Percentiles rank a stretch among this genome's conserved stretches.
These are phyloP conservation scores for Salix exigua DNA, from an alignment of 345 rosid genomes.

Conservation along the genomic window DNA sequence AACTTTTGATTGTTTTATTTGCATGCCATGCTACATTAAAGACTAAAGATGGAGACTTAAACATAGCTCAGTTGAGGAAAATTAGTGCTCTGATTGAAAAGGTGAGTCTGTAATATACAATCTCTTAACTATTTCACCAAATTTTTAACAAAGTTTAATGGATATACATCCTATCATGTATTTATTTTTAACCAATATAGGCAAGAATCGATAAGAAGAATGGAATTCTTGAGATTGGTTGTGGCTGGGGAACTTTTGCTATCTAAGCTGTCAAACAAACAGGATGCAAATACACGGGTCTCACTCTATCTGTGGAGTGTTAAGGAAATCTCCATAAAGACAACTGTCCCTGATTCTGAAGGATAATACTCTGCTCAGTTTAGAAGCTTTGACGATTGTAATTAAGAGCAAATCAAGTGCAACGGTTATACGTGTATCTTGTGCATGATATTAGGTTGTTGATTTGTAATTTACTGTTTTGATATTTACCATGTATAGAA, in stretches of 20 bases:
- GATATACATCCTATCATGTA: neutral
- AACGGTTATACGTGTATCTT: too few species aligned
- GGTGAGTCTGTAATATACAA: conserved; percentile 27
- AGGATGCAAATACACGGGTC: conserved; percentile 83
- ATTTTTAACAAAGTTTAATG: too few species aligned
- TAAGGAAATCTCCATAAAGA: too few species aligned
- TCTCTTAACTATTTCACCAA: neutral
- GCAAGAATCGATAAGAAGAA: conserved; percentile 55
- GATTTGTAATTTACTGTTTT: too few species aligned
- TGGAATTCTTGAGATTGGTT: conserved; percentile 82
- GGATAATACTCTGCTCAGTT: too few species aligned
- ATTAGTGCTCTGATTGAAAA: conserved; percentile 63
- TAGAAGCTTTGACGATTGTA: too few species aligned
- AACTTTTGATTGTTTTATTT: neutral
- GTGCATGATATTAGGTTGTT: too few species aligned
- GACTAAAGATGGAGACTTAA: conserved; percentile 65
- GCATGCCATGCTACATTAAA: conserved; percentile 3
- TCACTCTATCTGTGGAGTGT: conserved; percentile 73
- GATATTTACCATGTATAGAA: too few species aligned
- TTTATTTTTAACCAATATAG: conserved; percentile 21
- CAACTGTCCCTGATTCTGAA: too few species aligned
- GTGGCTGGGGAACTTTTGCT: conserved; percentile 93
- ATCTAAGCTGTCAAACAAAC: conserved; percentile 80
- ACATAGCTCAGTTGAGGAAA: conserved; percentile 72
- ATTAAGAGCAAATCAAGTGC: too few species aligned